phyloP scores from a whole-genome alignment of 2,329 filamentous ascomycete genomes.

The Blumeria graminis region DNA sequence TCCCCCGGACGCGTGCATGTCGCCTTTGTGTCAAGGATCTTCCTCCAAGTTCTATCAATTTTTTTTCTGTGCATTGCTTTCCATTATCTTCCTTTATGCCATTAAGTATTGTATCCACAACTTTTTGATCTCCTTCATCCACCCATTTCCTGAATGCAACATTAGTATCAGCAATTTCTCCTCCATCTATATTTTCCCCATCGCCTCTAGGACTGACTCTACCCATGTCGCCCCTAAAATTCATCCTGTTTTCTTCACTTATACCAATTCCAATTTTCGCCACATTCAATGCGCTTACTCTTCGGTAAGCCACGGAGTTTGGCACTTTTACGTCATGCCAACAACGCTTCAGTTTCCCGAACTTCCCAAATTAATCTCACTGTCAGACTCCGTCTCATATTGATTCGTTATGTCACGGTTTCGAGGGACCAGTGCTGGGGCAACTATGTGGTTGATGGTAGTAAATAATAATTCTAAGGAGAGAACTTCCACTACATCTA shows the following conservation, averaged over 20 bases:
- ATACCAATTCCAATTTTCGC: not conserved
- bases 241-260: not conserved
- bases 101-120: not conserved
- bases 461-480: too few species aligned
- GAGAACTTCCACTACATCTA: too few species aligned
- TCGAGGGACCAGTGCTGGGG: too few species aligned
- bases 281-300: not conserved
- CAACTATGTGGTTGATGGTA: too few species aligned
- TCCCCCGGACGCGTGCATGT: too few species aligned
- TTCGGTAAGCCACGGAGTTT: not conserved
- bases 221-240: not conserved
- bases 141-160: not conserved
- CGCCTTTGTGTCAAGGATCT: not conserved
- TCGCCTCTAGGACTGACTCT: not conserved
- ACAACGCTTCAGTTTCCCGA: not conserved
- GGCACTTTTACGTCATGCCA: not conserved
- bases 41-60: not conserved
- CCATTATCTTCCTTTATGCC: not conserved
- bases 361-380: not conserved
- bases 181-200: not conserved
- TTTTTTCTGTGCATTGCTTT: not conserved
- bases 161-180: not conserved
- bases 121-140: not conserved
- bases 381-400: not conserved
- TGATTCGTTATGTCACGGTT: too few species aligned